Percentiles rank a stretch among this genome's conserved stretches.
Evolutionary conservation across 2,329 filamentous ascomycete genomes (phyloP).

Genomic region (Phaeomoniella chlamydospora): DNA sequence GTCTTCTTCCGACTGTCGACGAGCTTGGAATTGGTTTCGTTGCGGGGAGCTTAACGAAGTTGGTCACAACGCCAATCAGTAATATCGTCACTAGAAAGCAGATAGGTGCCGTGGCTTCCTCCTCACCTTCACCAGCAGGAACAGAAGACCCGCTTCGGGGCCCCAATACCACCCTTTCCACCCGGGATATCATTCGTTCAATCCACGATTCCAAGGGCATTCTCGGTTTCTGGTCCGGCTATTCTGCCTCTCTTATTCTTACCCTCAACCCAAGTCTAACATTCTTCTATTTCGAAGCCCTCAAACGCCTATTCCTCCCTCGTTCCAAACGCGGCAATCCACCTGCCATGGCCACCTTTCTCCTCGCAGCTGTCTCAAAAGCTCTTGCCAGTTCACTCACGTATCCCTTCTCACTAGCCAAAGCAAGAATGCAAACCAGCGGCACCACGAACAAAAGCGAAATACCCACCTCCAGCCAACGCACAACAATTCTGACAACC

Average conservation of each 20-base stretch:
- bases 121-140: conserved; percentile 4
- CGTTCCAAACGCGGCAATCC: conserved; percentile 37
- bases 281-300: conserved; percentile 63
- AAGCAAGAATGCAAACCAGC: conserved; percentile 54
- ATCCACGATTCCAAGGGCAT: conserved; percentile 59
- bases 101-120: conserved; percentile 38
- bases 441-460: too few relatives aligned
- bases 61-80: conserved; percentile 65
- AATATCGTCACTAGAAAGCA: conserved; percentile 76
- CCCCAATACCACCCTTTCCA: conserved; percentile 21
- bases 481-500: conserved; percentile 46
- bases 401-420: conserved; percentile 79
- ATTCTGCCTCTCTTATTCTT: conserved; percentile 64
- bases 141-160: conserved; percentile 7
- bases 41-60: conserved; percentile 60
- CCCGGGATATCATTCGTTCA: conserved; percentile 44
- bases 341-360: conserved; percentile 40
- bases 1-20: conserved; percentile 46
- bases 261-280: conserved; percentile 80
- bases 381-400: conserved; percentile 60
- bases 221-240: conserved; percentile 73
- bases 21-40: conserved; percentile 61
- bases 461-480: conserved; percentile 16
- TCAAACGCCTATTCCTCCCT: conserved; percentile 47
- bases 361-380: conserved; percentile 66